Base-by-base conservation (phyloP, 75 land plant species). In the Pinus tabuliformis region DNA sequence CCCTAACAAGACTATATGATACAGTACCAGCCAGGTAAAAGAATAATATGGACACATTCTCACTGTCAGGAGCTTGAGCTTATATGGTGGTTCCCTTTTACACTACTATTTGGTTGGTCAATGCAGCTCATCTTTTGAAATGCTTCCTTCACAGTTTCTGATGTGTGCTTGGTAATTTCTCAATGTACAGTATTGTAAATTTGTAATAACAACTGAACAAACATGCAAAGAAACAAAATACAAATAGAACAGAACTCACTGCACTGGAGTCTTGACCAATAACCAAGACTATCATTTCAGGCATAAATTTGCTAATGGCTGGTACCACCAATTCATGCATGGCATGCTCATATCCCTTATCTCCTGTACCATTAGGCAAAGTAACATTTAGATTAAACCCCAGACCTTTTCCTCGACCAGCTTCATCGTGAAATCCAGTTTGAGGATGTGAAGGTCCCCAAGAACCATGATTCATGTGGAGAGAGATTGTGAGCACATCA, bases 361-460 rank as follows among this genome's bases (percentile, higher is more conserved):
- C 90, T 13, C 98, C 98, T 42, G 89, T 86, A 61, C 98, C 98
- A 80, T 91, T 93, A 15, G 96, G 96, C 56, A 95, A 80, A 58
- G 98, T 93, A 42, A 95, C 76, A 76, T 95, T 95, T 58, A 95
- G 58, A 81, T 95, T 95, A 75, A 74, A 95, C 0, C 98, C 98
- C 57, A 70, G 76, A 8, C 98, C 98, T 33, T 66, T 63, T 13
- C 91, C 94, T 76, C 79, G 83, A 74, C 98, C 98, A 61, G 88
- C 77, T 82, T 91, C 94, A 80, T 91, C 88, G 12, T 89, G 73
- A 20, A 83, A 75, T 11, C 94, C 91, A 65, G 75, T 83, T 70
- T 95, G 97, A 1, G 89, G 92, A 82, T 95, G 92, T 5, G 98
- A 95, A 3, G 90, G 82, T 21, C 97, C 98, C 98, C 98, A 95